A percentile compares a stretch with the other conserved stretches of the same genome.
Conservation (phyloP, 495 filamentous ascomycete species). For the Neurospora sp. region DNA sequence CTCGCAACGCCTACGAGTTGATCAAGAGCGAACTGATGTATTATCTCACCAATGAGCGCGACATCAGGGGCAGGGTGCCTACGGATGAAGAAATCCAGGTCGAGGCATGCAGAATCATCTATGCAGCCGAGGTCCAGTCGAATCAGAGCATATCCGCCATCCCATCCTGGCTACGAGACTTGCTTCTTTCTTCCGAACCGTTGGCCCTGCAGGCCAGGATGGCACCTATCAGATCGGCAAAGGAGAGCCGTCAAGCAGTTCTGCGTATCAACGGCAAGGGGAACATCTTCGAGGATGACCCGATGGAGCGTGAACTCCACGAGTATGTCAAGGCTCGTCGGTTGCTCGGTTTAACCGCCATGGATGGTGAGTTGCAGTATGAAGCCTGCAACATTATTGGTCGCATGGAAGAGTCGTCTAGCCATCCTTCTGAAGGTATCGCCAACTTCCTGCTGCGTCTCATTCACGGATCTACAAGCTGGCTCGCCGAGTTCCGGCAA, state of each 20-base stretch:
- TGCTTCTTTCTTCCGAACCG: slow-evolving; percentile 34
- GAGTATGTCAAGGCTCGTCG: slow-evolving; percentile 38
- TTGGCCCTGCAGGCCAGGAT: slow-evolving; percentile 25
- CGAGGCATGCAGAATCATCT: slow-evolving; percentile 34
- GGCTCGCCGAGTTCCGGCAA: slow-evolving; percentile 39
- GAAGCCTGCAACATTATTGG: slow-evolving; percentile 42
- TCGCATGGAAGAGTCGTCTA: slow-evolving; percentile 35
- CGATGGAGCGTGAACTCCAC: slow-evolving; percentile 36
- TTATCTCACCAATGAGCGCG: slow-evolving; percentile 24
- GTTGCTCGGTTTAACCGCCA: slow-evolving; percentile 42
- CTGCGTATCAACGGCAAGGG: slow-evolving; percentile 38
- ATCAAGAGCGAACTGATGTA: slow-evolving; percentile 39
- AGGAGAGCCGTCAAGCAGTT: slow-evolving; percentile 22
- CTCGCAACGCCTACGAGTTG: slow-evolving; percentile 41
- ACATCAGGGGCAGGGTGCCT: slow-evolving; percentile 18
- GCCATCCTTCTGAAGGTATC: slow-evolving; percentile 30
- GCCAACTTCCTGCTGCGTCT: slow-evolving; percentile 40
- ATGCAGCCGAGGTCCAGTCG: slow-evolving; percentile 26
- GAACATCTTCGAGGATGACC: slow-evolving; percentile 37
- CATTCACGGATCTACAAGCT: slow-evolving; percentile 28
- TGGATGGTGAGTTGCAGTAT: slow-evolving; percentile 41
- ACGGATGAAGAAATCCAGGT: slow-evolving; percentile 34
- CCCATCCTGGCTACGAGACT: slow-evolving; percentile 43
- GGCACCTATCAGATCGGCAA: slow-evolving; percentile 21
- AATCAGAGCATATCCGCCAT: slow-evolving; percentile 14